Percentiles rank a stretch among this genome's conserved stretches.
Conservation (phyloP, 1,284 basidiomycete species). For the Malassezia psittaci region DNA sequence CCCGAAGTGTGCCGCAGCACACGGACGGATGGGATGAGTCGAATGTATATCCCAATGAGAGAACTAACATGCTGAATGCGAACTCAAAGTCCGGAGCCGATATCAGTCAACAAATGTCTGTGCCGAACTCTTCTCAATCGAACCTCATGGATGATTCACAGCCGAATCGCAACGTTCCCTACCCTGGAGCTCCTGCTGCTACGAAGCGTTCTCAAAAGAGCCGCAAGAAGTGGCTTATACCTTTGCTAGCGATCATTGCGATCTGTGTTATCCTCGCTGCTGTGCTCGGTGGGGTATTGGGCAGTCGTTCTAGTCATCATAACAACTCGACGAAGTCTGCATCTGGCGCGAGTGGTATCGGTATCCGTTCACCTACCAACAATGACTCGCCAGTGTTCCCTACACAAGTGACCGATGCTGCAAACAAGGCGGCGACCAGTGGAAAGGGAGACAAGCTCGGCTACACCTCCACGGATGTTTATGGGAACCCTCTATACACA, state of each 20-base stretch:
- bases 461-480: constrained; percentile 55
- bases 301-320: constrained; percentile 52
- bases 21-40: neutral
- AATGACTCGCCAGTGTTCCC: constrained; percentile 23
- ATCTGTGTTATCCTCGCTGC: constrained; percentile 59
- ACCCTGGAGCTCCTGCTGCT: neutral
- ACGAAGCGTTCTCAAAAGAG: neutral
- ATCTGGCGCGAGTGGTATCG: constrained; percentile 31
- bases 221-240: constrained; percentile 2
- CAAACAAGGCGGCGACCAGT: constrained; percentile 57
- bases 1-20: neutral
- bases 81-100: neutral
- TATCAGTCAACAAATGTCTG: neutral
- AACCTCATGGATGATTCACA: too few relatives aligned
- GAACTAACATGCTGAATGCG: neutral
- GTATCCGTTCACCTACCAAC: constrained; percentile 15
- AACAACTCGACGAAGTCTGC: constrained; percentile 31
- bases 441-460: constrained; percentile 63
- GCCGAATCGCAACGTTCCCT: neutral
- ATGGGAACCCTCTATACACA: constrained; percentile 74
- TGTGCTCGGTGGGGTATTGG: constrained; percentile 68
- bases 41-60: neutral
- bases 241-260: constrained; percentile 46
- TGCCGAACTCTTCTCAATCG: neutral
- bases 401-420: constrained; percentile 49